These are phyloP conservation scores for Quercus cerris DNA, from an alignment of 306 rosid genomes.

Conservation along the genomic window DNA sequence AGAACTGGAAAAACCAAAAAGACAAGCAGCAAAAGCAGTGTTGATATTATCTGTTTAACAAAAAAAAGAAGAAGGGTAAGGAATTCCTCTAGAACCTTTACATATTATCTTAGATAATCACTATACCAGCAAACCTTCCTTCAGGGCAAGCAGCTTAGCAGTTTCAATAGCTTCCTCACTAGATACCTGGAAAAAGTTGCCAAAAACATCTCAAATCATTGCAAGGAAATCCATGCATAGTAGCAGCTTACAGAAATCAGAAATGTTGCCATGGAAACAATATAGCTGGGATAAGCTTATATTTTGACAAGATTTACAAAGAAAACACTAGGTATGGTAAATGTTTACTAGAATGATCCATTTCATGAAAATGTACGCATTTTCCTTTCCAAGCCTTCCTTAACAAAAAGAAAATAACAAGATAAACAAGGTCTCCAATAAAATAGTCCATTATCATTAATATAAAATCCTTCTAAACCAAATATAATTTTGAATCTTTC, in stretches of 20 bases:
- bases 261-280: not conserved
- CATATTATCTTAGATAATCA: not conserved
- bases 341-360: not conserved
- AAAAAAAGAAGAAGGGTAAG: not conserved
- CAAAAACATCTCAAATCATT: constrained; percentile 10
- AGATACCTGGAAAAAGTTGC: constrained; percentile 36
- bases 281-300: not conserved
- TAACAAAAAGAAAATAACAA: not conserved
- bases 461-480: not conserved
- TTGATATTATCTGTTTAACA: not conserved
- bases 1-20: not conserved
- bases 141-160: constrained; percentile 60
- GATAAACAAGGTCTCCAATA: not conserved
- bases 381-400: not conserved
- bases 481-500: not conserved
- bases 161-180: constrained; percentile 76
- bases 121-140: constrained; percentile 81
- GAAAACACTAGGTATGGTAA: not conserved
- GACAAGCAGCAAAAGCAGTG: not conserved
- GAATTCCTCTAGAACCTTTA: not conserved
- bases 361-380: not conserved
- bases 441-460: not conserved
- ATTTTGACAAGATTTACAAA: not conserved
- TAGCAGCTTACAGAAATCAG: not conserved
- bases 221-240: not conserved